phyloP scores from a whole-genome alignment of 371 early-diverging fungal genomes.

The Gilbertella persicaria region DNA sequence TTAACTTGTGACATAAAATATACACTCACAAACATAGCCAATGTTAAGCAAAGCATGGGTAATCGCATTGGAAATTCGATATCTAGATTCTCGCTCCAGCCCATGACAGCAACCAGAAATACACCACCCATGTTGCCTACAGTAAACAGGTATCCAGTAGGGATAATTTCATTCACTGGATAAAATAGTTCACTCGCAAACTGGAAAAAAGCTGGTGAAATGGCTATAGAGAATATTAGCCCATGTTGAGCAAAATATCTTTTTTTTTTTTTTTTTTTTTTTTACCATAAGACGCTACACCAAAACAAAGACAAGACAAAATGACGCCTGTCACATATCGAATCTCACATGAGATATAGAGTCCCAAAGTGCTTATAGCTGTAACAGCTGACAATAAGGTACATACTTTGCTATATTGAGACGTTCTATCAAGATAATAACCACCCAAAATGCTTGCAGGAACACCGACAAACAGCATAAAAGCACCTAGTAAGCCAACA shows the following conservation, averaged over 20 bases:
- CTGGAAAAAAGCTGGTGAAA: conserved; percentile 55
- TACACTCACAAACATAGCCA: conserved; percentile 26
- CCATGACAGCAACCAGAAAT: conserved; percentile 42
- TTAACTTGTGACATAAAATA: conserved; percentile 30
- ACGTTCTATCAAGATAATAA: conserved; percentile 44
- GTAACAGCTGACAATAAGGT: conserved; percentile 27
- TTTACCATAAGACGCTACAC: conserved; percentile 50
- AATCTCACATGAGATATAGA: conserved; percentile 31
- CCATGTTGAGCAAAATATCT: not conserved
- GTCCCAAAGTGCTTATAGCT: conserved; percentile 26
- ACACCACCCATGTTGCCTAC: conserved; percentile 47
- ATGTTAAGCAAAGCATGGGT: conserved; percentile 33
- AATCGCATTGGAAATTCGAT: conserved; percentile 38
- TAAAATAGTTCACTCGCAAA: conserved; percentile 50
- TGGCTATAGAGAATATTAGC: conserved; percentile 25
- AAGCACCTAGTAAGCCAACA: conserved; percentile 46
- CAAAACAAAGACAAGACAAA: conserved; percentile 39
- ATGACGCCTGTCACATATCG: conserved; percentile 29
- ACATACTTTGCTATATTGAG: conserved; percentile 36
- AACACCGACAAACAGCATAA: conserved; percentile 46
- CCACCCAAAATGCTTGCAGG: conserved; percentile 46
- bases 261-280: not conserved
- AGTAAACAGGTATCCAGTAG: conserved; percentile 50
- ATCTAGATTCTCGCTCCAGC: conserved; percentile 38
- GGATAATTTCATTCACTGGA: conserved; percentile 50